Conservation (phyloP, 306 rosid genomes). For the Cucurbita pepo region DNA sequence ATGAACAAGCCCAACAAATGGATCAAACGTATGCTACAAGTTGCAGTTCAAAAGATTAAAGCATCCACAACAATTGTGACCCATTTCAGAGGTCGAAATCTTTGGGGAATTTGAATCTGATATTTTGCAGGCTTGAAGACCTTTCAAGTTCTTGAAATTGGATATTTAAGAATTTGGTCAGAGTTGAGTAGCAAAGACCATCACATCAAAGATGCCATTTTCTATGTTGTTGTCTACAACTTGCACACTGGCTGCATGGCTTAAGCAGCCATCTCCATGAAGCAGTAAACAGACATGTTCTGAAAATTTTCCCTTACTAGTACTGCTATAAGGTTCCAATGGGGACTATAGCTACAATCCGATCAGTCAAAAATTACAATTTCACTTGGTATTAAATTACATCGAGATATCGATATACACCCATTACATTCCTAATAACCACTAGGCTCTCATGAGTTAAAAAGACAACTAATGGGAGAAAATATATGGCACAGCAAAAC, state of each 20-base stretch:
- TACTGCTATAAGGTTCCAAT: background rate
- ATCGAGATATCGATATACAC: background rate
- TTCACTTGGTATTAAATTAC: background rate
- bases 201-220: background rate
- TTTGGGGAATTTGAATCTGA: background rate
- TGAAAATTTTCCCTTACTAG: background rate
- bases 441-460: background rate
- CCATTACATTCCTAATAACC: slow-evolving; percentile 1
- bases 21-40: background rate
- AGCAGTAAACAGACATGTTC: background rate
- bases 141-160: background rate
- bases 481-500: slow-evolving; percentile 9
- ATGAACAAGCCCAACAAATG: background rate
- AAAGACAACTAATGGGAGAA: background rate
- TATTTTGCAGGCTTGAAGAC: background rate
- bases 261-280: background rate
- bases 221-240: background rate
- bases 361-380: background rate
- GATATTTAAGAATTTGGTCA: background rate
- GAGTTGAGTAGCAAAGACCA: background rate
- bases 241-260: background rate
- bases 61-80: background rate
- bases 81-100: background rate
- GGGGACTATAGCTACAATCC: background rate
- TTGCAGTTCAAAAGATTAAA: background rate